A percentile compares a stretch with the other conserved stretches of the same genome.
Conservation (phyloP, 176 grass and related monocot genomes). For the Zea luxurians region DNA sequence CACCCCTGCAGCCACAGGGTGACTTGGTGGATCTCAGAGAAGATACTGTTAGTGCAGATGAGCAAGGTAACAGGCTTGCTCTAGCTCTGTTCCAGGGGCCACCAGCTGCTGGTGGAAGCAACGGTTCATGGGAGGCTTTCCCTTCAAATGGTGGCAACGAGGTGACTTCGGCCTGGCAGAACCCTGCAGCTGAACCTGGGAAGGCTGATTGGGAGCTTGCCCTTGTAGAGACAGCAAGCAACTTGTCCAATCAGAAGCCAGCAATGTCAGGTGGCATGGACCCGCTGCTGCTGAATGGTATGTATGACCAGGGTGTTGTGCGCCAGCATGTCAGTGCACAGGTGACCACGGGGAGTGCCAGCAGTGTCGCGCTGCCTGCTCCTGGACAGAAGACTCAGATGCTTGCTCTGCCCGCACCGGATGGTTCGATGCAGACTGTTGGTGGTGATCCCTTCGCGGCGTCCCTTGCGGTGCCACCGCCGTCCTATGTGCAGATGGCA, state of each 20-base stretch:
- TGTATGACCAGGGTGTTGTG: conserved; percentile 87
- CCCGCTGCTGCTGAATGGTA: conserved; percentile 76
- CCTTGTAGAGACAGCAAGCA: conserved; percentile 91
- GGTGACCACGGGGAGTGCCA: conserved; percentile 62
- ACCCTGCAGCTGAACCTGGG: conserved; percentile 71
- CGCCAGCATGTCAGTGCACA: conserved; percentile 72
- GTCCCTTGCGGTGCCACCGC: conserved; percentile 65
- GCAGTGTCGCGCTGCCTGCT: conserved; percentile 73
- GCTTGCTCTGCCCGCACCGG: conserved; percentile 81
- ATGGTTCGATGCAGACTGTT: conserved; percentile 71
- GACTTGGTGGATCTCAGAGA: conserved; percentile 84
- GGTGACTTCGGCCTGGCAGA: conserved; percentile 93
- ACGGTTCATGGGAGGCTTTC: conserved; percentile 82
- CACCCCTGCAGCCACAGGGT: conserved; percentile 50
- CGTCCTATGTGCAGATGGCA: conserved; percentile 89
- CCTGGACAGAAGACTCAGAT: conserved; percentile 74
- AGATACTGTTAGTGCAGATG: conserved; percentile 55
- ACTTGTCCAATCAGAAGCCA: conserved; percentile 85
- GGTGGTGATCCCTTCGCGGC: conserved; percentile 78
- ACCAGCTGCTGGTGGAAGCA: conserved; percentile 56
- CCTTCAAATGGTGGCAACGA: conserved; percentile 61
- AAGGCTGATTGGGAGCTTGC: conserved; percentile 91
- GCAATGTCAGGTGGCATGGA: conserved; percentile 77
- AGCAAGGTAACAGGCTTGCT: conserved; percentile 88
- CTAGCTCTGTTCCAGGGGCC: conserved; percentile 81